Evolutionary conservation across 768 basidiomycete species (phyloP).

Genomic region (Kwoniella shandongensis): DNA sequence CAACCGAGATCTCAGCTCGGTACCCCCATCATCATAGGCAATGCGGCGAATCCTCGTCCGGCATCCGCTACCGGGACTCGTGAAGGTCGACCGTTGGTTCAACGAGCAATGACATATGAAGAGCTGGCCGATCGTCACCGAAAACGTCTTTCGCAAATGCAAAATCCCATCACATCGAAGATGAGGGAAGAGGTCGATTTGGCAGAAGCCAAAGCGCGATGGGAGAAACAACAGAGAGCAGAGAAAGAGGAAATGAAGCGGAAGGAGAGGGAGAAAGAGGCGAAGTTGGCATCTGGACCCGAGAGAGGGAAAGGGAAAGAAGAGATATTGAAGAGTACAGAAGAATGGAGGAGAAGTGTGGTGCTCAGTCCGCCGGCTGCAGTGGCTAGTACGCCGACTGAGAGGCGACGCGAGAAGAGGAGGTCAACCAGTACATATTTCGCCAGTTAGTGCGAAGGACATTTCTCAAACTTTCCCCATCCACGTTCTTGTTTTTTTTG

Average conservation of each 20-base stretch:
- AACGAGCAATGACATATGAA: constrained; percentile 70
- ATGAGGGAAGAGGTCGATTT: constrained; percentile 75
- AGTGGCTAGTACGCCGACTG: constrained; percentile 51
- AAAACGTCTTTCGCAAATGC: constrained; percentile 76
- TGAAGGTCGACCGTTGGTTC: not conserved
- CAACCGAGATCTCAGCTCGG: not conserved
- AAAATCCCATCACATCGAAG: constrained; percentile 77
- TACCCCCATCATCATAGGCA: constrained; percentile 21
- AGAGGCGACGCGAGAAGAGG: constrained; percentile 41
- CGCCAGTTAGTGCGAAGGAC: constrained; percentile 17
- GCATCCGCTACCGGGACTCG: not conserved
- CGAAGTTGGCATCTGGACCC: constrained; percentile 32
- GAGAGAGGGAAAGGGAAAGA: constrained; percentile 36
- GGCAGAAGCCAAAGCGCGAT: constrained; percentile 71
- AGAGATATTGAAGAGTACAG: constrained; percentile 24
- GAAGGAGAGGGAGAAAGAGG: constrained; percentile 70
- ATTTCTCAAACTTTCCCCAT: too few species aligned
- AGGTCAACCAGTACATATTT: constrained; percentile 22
- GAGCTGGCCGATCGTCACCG: constrained; percentile 82
- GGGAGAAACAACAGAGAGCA: constrained; percentile 72
- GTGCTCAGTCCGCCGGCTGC: constrained; percentile 35
- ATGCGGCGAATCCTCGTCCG: constrained; percentile 2
- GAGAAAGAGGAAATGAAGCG: constrained; percentile 74
- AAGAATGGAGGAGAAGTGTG: constrained; percentile 58
- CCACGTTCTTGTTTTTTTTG: too few species aligned